Evolutionary conservation across 2,329 filamentous ascomycete species (phyloP).

Genomic region (Ophiognomonia clavigignenti-juglandacearum): DNA sequence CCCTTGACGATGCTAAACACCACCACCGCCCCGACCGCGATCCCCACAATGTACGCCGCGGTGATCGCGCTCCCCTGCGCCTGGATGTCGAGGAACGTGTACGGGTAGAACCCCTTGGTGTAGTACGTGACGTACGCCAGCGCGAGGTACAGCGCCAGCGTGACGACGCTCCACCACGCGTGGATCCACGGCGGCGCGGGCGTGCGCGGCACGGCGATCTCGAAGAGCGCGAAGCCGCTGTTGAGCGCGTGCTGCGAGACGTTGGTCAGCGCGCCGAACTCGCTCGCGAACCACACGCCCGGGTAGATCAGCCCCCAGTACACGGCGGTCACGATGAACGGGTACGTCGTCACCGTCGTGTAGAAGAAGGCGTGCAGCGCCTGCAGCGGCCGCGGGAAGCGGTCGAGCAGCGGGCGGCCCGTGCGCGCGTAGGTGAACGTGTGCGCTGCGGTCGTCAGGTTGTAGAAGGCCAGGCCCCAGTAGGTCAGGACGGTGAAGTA

Average conservation of each 20-base stretch:
- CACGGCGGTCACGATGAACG: slow-evolving; percentile 65
- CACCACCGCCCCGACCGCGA: slow-evolving; percentile 46
- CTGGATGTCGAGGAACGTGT: slow-evolving; percentile 67
- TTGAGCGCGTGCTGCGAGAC: slow-evolving; percentile 74
- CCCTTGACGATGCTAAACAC: slow-evolving; percentile 49
- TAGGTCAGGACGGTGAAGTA: slow-evolving; percentile 81
- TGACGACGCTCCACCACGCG: slow-evolving; percentile 61
- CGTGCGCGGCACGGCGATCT: slow-evolving; percentile 66
- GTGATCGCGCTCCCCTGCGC: slow-evolving; percentile 48
- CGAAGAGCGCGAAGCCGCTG: slow-evolving; percentile 67
- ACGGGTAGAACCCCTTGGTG: slow-evolving; percentile 70
- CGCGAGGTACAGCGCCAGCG: slow-evolving; percentile 67
- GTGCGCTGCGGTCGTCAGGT: slow-evolving; percentile 62
- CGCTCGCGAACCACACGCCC: slow-evolving; percentile 42
- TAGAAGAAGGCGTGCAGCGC: slow-evolving; percentile 62
- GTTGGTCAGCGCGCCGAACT: slow-evolving; percentile 59
- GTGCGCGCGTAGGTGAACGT: slow-evolving; percentile 60
- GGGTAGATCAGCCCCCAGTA: slow-evolving; percentile 62
- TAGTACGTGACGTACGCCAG: slow-evolving; percentile 70
- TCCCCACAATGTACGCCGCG: slow-evolving; percentile 59
- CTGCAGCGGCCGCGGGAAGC: slow-evolving; percentile 57
- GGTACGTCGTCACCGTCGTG: slow-evolving; percentile 57
- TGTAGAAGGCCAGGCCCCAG: slow-evolving; percentile 78
- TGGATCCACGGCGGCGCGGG: slow-evolving; percentile 58
- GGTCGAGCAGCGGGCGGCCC: slow-evolving; percentile 50